These are phyloP conservation scores for Solanum acaule DNA, from an alignment of 257 asterid genomes.

Conservation along the genomic window DNA sequence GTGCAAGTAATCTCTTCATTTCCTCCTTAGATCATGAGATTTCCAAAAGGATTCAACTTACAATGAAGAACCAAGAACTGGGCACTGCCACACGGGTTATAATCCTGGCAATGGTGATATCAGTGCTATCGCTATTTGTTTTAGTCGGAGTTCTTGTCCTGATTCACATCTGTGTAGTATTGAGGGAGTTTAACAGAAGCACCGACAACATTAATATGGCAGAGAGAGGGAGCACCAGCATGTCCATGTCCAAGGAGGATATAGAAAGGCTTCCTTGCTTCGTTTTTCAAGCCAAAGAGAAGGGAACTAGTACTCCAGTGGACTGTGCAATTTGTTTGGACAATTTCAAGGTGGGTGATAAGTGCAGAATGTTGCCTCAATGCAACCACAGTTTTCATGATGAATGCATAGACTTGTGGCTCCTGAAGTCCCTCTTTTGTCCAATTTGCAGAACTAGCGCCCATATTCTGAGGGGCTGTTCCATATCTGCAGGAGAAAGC, in stretches of 20 bases:
- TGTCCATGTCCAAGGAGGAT: slow-evolving; percentile 76
- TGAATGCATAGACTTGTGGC: slow-evolving; percentile 69
- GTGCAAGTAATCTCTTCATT: neutral
- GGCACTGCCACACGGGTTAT: slow-evolving; percentile 15
- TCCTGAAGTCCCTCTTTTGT: slow-evolving; percentile 38
- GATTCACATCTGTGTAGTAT: slow-evolving; percentile 54
- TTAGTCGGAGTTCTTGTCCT: slow-evolving; percentile 39
- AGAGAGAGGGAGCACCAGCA: slow-evolving; percentile 48
- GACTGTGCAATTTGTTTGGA: slow-evolving; percentile 72
- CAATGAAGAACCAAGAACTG: slow-evolving; percentile 16
- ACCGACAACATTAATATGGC: neutral
- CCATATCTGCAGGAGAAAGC: slow-evolving; percentile 6
- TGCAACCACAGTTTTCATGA: slow-evolving; percentile 71
- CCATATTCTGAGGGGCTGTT: neutral
- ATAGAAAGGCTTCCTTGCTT: slow-evolving; percentile 72
- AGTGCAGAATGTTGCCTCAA: slow-evolving; percentile 57
- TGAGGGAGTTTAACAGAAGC: slow-evolving; percentile 34
- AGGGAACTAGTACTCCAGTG: slow-evolving; percentile 9
- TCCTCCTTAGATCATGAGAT: neutral
- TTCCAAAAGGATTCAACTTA: neutral
- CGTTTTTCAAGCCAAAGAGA: slow-evolving; percentile 35
- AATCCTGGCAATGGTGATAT: slow-evolving; percentile 41
- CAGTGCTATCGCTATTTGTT: slow-evolving; percentile 30
- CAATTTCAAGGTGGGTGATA: slow-evolving; percentile 39
- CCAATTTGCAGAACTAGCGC: slow-evolving; percentile 64